Conservation (phyloP, 345 rosid genomes). For the Odontarrhena argentea region DNA sequence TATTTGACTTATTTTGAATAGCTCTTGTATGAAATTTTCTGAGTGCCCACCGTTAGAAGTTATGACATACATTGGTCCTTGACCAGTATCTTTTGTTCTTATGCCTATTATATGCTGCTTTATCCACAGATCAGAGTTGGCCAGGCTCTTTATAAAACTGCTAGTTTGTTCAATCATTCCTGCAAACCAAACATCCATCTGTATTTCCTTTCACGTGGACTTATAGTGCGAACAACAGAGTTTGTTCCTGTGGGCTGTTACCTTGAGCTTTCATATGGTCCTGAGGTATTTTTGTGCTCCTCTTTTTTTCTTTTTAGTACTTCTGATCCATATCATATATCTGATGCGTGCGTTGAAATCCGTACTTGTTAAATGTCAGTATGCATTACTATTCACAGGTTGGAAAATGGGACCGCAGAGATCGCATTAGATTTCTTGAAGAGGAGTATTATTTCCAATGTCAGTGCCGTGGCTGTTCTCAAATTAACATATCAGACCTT, state of each 20-base stretch:
- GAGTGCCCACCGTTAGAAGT: background rate
- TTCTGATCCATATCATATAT: background rate
- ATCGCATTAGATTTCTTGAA: constrained; percentile 69
- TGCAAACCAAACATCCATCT: constrained; percentile 87
- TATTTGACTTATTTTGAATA: background rate
- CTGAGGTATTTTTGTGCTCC: constrained; percentile 54
- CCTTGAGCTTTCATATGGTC: constrained; percentile 88
- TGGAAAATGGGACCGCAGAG: constrained; percentile 69
- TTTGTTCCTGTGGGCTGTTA: constrained; percentile 57
- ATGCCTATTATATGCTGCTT: constrained; percentile 20
- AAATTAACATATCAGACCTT: constrained; percentile 64
- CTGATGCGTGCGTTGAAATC: constrained; percentile 1
- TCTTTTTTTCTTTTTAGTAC: constrained; percentile 21
- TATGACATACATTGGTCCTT: constrained; percentile 1
- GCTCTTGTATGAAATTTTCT: background rate
- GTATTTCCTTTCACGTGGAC: constrained; percentile 79
- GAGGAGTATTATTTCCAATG: constrained; percentile 75
- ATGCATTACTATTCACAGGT: constrained; percentile 50
- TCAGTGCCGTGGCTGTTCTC: constrained; percentile 69
- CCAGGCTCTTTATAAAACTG: constrained; percentile 70
- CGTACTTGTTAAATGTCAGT: background rate
- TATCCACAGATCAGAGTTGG: constrained; percentile 67
- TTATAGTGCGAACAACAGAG: constrained; percentile 64
- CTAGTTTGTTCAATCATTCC: constrained; percentile 88
- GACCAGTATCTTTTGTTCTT: constrained; percentile 1